These are phyloP conservation scores for Trichoderma asperellum DNA, from an alignment of 2,329 filamentous ascomycete species.

Conservation along the genomic window DNA sequence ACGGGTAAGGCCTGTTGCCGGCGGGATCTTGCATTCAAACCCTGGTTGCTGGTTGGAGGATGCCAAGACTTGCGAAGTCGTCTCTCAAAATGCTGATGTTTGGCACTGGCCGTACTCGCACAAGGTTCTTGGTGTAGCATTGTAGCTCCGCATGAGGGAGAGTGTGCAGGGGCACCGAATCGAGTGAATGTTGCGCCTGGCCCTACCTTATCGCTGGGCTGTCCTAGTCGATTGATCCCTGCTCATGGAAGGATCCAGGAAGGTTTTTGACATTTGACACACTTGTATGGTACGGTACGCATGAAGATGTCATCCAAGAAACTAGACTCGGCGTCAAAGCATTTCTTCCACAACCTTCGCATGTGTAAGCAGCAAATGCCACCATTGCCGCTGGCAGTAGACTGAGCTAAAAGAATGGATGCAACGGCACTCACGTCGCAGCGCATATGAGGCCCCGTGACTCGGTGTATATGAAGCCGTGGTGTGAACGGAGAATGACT, in stretches of 20 bases:
- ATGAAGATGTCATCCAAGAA: not conserved
- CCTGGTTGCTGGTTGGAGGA: not conserved
- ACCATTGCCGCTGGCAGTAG: not conserved
- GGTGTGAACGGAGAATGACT: slow-evolving; percentile 5
- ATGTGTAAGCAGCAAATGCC: not conserved
- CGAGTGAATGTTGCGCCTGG: slow-evolving; percentile 24
- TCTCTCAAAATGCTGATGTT: not conserved
- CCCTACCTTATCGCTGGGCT: not conserved
- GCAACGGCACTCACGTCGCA: not conserved
- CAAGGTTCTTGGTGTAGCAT: not conserved
- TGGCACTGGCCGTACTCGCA: not conserved
- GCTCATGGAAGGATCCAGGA: not conserved
- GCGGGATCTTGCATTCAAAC: not conserved
- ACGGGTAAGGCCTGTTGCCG: not conserved
- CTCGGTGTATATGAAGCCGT: not conserved
- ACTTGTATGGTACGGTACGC: slow-evolving; percentile 16
- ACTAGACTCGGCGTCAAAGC: not conserved
- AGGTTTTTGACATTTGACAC: slow-evolving; percentile 2
- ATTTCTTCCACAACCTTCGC: not conserved
- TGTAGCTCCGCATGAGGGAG: not conserved
- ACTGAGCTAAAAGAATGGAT: not conserved
- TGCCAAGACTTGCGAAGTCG: not conserved
- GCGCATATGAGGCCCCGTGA: not conserved
- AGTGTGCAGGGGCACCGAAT: slow-evolving; percentile 11
- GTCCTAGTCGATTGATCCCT: slow-evolving; percentile 1